Base-by-base conservation (phyloP, 2,329 filamentous ascomycete species). In the Epichloe scottii region DNA sequence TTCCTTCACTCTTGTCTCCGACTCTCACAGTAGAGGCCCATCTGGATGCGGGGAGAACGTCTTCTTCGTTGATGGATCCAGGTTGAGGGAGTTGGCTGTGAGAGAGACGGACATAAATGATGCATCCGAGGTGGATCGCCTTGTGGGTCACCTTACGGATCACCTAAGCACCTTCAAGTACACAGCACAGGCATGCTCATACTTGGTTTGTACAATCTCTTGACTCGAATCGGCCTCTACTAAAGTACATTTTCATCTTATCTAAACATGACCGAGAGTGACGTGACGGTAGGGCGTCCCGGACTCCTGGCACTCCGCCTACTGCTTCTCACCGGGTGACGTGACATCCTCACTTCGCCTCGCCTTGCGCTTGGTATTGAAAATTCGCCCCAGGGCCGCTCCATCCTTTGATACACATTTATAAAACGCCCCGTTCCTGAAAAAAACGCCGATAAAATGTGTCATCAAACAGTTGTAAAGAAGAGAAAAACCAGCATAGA, bases 231-330 rank as follows among this genome's bases (percentile, higher is more conserved):
- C 63, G 62, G 60, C 61, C 59, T 70, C 66, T 70, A 69, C 68
- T 70, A 70, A 58, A 69, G 63, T 69, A 70, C 67, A 70, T 58
- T 63, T 59, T 63, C 59, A 56, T 57, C 54, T 58, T 53, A 57
- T 66, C 63, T 65, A 66, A 57, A 65, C 60, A 63, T 55, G 54
- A 55, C 53, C 56, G 56, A 12, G 4, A 33, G 17, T 48, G 38
- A 23, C 30, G 23, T 5, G 14, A n/a, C 35, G 11, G 11, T 15
- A 37, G 15, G 4, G 11, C 35, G 21, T 30, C 14, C 19, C 21
- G 3, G 19, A 6, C 41, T 7, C 19, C 21, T 11, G 14, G 21
- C 41, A 12, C 26, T 34, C 37, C 19, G 12, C 11, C 30, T 19
- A 39, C 40, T 23, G 39, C 47, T 34, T 51, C 50, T 46, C 37